These are phyloP conservation scores for Urochloa ruziziensis DNA, from an alignment of 176 grass and related monocot genomes.

Conservation along the genomic window DNA sequence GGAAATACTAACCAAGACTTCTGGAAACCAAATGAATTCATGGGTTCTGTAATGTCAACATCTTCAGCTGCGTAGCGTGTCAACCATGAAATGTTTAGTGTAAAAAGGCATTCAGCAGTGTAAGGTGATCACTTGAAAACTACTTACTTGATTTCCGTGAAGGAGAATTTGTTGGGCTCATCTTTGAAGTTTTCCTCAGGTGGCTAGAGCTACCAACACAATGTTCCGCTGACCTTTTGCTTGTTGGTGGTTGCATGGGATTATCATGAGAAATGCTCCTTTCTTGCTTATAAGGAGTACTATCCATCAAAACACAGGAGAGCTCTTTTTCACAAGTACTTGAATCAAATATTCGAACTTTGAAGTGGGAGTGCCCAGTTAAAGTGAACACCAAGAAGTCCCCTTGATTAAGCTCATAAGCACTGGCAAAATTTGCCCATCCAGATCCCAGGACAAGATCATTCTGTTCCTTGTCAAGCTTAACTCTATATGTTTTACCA, in stretches of 20 bases:
- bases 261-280: background rate
- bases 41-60: background rate
- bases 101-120: background rate
- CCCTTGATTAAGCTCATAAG: no score
- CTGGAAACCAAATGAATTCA: background rate
- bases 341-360: no score
- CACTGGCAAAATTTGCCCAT: no score
- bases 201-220: background rate
- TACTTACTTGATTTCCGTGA: background rate
- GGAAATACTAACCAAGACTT: no score
- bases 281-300: background rate
- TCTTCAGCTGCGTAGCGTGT: background rate
- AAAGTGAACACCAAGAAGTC: no score
- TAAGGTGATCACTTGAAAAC: background rate
- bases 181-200: background rate
- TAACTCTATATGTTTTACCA: constrained; percentile 28
- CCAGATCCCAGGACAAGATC: no score
- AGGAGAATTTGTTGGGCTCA: background rate
- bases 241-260: background rate
- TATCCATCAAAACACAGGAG: no score
- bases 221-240: no score
- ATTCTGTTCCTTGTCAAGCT: background rate
- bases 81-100: constrained; percentile 16
- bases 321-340: no score
- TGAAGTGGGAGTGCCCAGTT: no score